Evolutionary conservation across 441 rosid species (phyloP).

Genomic region (Mallotus repandus): DNA sequence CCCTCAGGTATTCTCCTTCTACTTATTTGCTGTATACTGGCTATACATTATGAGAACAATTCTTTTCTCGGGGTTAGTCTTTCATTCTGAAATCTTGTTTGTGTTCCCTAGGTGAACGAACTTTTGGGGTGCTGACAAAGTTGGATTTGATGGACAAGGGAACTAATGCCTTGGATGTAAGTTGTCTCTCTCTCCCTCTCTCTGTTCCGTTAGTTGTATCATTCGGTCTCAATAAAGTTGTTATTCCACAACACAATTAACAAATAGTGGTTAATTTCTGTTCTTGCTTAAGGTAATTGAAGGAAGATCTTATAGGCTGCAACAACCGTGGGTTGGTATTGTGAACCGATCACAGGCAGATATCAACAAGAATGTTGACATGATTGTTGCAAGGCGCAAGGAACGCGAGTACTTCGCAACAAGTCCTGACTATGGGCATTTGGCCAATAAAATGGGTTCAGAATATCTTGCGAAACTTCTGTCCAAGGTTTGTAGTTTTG

Average conservation of each 20-base stretch:
- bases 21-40: background rate
- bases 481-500: conserved; percentile 59
- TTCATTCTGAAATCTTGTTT: background rate
- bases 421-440: conserved; percentile 94
- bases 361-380: conserved; percentile 85
- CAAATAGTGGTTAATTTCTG: conserved; percentile 10
- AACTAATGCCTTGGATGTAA: conserved; percentile 82
- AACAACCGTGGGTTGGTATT: conserved; percentile 97
- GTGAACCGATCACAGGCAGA: conserved; percentile 99
- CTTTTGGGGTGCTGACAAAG: conserved; percentile 89
- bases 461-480: conserved; percentile 94
- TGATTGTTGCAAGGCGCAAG: conserved; percentile 91
- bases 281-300: conserved; percentile 69
- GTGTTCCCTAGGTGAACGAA: conserved; percentile 60
- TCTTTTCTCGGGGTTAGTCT: conserved; percentile 12
- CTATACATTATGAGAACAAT: conserved; percentile 2
- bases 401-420: conserved; percentile 91
- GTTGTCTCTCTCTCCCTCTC: conserved; percentile 3
- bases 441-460: conserved; percentile 93
- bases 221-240: background rate
- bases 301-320: conserved; percentile 89
- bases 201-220: background rate
- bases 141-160: conserved; percentile 97
- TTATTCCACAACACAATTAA: background rate
- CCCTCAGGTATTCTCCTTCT: conserved; percentile 57